Percentiles rank a stretch among this genome's conserved stretches.
phyloP scores from a whole-genome alignment of 2,329 filamentous ascomycete genomes.

The Knufia fluminis region DNA sequence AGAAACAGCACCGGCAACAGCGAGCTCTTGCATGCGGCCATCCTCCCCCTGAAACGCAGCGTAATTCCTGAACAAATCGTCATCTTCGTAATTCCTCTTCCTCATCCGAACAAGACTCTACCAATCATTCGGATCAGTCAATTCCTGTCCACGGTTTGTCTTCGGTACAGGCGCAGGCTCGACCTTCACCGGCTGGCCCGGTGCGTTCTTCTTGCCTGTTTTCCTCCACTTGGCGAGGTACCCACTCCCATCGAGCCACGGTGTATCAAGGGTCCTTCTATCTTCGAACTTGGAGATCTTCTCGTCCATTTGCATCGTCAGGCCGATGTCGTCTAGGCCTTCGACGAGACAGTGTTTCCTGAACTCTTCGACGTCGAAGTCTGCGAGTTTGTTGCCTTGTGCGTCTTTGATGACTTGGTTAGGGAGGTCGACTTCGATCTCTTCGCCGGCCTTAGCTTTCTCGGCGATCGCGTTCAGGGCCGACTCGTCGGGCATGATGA shows the following conservation, averaged over 20 bases:
- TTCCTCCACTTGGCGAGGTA: conserved; percentile 55
- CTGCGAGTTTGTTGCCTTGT: conserved; percentile 61
- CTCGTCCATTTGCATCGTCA: conserved; percentile 85
- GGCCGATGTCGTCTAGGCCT: conserved; percentile 87
- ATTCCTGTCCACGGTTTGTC: conserved; percentile 77
- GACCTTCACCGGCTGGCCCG: conserved; percentile 50
- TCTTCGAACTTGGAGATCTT: conserved; percentile 79
- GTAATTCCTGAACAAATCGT: not conserved
- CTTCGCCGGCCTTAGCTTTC: conserved; percentile 68
- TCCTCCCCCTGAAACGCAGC: not conserved
- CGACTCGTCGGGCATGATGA: conserved; percentile 59
- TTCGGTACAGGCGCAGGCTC: conserved; percentile 65
- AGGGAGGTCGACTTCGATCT: conserved; percentile 82
- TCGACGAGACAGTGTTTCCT: conserved; percentile 89
- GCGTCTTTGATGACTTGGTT: conserved; percentile 74
- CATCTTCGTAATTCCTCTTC: not conserved
- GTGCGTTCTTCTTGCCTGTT: conserved; percentile 6
- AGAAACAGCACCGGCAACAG: too few relatives aligned
- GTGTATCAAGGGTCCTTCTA: conserved; percentile 65
- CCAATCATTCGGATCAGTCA: conserved; percentile 84
- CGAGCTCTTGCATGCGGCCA: too few relatives aligned
- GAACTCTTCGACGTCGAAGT: conserved; percentile 86
- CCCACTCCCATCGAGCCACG: conserved; percentile 81
- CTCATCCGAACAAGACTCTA: conserved; percentile 33
- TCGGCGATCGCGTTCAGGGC: conserved; percentile 61